These are phyloP conservation scores for Ceratobasidium sp. DNA, from an alignment of 1,284 basidiomycete genomes.

Conservation along the genomic window DNA sequence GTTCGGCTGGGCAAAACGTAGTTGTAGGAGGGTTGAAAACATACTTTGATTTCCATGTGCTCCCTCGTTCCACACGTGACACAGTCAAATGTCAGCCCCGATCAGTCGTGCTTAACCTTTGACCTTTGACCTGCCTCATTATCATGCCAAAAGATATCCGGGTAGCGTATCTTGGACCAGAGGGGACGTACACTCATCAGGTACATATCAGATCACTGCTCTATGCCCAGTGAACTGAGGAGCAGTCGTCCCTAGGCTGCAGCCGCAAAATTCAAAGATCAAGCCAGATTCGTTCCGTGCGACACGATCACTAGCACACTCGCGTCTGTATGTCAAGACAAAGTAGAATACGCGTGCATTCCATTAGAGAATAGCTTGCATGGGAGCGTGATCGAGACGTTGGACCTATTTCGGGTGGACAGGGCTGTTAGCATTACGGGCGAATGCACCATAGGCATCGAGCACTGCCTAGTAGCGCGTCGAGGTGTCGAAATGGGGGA, in stretches of 20 bases:
- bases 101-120: slow-evolving; percentile 19
- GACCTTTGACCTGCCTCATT: background rate
- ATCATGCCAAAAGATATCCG: slow-evolving; percentile 32
- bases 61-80: slow-evolving; percentile 19
- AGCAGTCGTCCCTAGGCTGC: slow-evolving; percentile 39
- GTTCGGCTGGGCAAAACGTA: slow-evolving; percentile 32
- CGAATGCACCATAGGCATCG: slow-evolving; percentile 43
- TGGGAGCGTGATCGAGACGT: slow-evolving; percentile 46
- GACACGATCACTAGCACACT: slow-evolving; percentile 43
- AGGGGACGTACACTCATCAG: slow-evolving; percentile 47
- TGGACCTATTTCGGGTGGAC: slow-evolving; percentile 43
- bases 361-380: slow-evolving; percentile 46
- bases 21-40: background rate
- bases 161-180: slow-evolving; percentile 46
- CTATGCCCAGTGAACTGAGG: background rate
- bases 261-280: slow-evolving; percentile 41
- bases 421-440: slow-evolving; percentile 36
- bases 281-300: slow-evolving; percentile 38
- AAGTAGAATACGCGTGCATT: slow-evolving; percentile 42
- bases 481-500: slow-evolving; percentile 41
- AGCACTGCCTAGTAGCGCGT: slow-evolving; percentile 44
- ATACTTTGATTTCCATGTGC: too few species aligned
- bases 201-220: slow-evolving; percentile 15
- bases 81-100: background rate
- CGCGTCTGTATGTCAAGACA: slow-evolving; percentile 18